These are phyloP conservation scores for Pterulicium gracile DNA, from an alignment of 1,284 basidiomycete species.

Conservation along the genomic window DNA sequence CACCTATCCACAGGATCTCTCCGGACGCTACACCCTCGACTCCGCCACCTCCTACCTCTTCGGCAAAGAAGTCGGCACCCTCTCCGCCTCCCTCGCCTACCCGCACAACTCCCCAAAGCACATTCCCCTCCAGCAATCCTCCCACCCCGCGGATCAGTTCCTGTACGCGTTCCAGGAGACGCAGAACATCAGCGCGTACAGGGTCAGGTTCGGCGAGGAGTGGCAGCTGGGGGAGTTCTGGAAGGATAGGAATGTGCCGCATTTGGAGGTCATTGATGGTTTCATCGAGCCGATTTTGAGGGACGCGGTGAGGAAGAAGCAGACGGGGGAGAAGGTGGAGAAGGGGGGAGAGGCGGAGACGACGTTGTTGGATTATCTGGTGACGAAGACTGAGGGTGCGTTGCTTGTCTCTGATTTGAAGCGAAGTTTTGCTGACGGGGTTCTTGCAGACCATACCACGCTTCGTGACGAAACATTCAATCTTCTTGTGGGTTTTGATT, in stretches of 20 bases:
- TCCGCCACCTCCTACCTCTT: constrained; percentile 15
- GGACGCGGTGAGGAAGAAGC: constrained; percentile 8
- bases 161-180: constrained; percentile 8
- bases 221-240: constrained; percentile 10
- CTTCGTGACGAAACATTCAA: constrained; percentile 2
- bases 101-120: constrained; percentile 1
- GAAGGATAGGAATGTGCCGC: constrained; percentile 2
- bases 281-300: constrained; percentile 10
- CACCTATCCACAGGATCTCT: constrained; percentile 6
- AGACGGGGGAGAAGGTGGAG: background rate
- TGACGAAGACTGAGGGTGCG: background rate
- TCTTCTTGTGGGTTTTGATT: background rate
- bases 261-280: constrained; percentile 7
- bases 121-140: background rate
- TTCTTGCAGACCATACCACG: background rate
- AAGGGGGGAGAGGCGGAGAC: background rate
- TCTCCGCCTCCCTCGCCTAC: constrained; percentile 4
- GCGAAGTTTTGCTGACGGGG: background rate
- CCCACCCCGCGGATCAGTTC: constrained; percentile 8
- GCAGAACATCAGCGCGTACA: constrained; percentile 3
- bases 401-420: background rate
- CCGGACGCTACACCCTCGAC: constrained; percentile 16
- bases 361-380: constrained; percentile 1
- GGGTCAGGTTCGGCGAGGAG: constrained; percentile 3
- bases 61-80: constrained; percentile 8